These are phyloP conservation scores for Rhodotorula sp. DNA, from an alignment of 1,284 basidiomycete species.

Conservation along the genomic window DNA sequence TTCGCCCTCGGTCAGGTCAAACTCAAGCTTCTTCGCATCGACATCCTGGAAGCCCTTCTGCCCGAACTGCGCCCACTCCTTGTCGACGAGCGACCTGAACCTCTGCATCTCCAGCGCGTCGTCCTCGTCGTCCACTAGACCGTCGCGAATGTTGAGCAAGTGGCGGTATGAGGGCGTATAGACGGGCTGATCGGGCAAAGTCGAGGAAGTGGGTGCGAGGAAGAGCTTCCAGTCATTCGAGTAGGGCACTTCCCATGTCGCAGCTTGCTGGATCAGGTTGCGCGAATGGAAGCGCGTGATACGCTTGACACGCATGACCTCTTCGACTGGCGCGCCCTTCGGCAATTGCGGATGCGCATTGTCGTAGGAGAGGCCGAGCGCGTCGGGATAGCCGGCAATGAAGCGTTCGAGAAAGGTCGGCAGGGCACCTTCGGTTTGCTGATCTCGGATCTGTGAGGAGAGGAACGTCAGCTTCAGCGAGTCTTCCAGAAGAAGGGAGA, in stretches of 20 bases:
- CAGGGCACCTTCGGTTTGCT: constrained; percentile 34
- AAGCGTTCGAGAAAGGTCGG: constrained; percentile 43
- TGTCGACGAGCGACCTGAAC: constrained; percentile 42
- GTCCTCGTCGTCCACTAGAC: constrained; percentile 41
- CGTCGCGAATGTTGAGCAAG: constrained; percentile 50
- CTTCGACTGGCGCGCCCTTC: constrained; percentile 25
- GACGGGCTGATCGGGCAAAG: constrained; percentile 21
- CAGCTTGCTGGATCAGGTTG: constrained; percentile 38
- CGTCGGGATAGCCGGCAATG: constrained; percentile 39
- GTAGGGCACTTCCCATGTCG: constrained; percentile 42
- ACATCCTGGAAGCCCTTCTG: constrained; percentile 42
- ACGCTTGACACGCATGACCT: constrained; percentile 36
- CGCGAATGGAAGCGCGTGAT: constrained; percentile 41
- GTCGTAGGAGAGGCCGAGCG: constrained; percentile 24
- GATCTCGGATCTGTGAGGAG: constrained; percentile 37
- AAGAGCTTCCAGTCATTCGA: constrained; percentile 42
- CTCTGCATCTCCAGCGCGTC: constrained; percentile 40
- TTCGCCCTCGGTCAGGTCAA: constrained; percentile 43
- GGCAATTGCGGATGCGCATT: constrained; percentile 9
- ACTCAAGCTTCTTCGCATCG: constrained; percentile 43
- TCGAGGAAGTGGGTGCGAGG: constrained; percentile 20
- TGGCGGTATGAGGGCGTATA: constrained; percentile 51
- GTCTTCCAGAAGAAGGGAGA: constrained; percentile 51
- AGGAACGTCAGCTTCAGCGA: background rate
- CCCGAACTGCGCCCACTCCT: constrained; percentile 46